Conservation (phyloP, 768 basidiomycete genomes). For the Tricholoma sp. region DNA sequence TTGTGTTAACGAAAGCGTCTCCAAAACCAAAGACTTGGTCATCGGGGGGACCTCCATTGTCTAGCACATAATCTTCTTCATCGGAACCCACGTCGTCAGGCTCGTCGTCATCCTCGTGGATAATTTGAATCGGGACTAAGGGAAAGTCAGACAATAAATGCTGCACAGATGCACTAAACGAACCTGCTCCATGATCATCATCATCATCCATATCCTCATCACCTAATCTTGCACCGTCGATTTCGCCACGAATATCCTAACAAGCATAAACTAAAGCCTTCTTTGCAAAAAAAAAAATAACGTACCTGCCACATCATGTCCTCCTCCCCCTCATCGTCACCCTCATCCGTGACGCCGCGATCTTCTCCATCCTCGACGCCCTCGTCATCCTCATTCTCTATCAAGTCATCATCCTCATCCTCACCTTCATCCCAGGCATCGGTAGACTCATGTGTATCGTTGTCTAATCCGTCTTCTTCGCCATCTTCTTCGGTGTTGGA, state of each 20-base stretch:
- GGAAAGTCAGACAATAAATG: slow-evolving; percentile 1
- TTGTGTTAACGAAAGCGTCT: slow-evolving; percentile 44
- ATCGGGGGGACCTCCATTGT: slow-evolving; percentile 29
- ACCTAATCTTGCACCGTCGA: slow-evolving; percentile 37
- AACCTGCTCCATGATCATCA: slow-evolving; percentile 51
- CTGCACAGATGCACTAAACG: slow-evolving; percentile 5
- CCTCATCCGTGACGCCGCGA: slow-evolving; percentile 41
- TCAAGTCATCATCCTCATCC: slow-evolving; percentile 63
- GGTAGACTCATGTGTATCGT: slow-evolving; percentile 51
- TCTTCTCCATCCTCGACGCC: slow-evolving; percentile 41
- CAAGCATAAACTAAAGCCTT: neutral
- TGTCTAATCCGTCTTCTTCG: slow-evolving; percentile 59
- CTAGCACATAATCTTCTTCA: slow-evolving; percentile 54
- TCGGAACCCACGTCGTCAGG: slow-evolving; percentile 60
- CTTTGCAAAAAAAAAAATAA: neutral
- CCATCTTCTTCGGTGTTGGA: slow-evolving; percentile 69
- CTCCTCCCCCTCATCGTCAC: slow-evolving; percentile 47
- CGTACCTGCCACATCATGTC: slow-evolving; percentile 58
- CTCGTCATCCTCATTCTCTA: slow-evolving; percentile 45
- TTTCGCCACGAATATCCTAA: slow-evolving; percentile 52
- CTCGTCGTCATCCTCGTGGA: slow-evolving; percentile 58
- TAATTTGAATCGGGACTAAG: slow-evolving; percentile 47
- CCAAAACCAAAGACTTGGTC: slow-evolving; percentile 55
- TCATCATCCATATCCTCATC: slow-evolving; percentile 56
- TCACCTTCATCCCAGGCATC: slow-evolving; percentile 68